Percentiles rank a stretch among this genome's conserved stretches.
phyloP scores from a whole-genome alignment of 2,329 filamentous ascomycete species.

The Arthrinium phaeospermum region DNA sequence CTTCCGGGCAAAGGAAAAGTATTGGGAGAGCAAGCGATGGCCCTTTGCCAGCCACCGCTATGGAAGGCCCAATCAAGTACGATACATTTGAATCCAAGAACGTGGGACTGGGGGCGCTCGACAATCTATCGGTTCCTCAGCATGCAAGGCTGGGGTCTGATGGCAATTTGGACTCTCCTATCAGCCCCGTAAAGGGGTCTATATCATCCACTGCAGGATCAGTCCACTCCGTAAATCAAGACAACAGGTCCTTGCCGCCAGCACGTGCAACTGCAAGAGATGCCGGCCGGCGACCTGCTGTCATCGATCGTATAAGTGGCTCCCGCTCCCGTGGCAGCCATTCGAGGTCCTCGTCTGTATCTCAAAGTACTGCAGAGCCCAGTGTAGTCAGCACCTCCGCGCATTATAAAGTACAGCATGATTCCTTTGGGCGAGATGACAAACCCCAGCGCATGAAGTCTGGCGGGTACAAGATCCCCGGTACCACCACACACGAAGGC shows the following conservation, averaged over 20 bases:
- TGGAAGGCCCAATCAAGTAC: slow-evolving; percentile 46
- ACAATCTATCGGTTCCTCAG: slow-evolving; percentile 36
- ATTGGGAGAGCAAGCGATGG: slow-evolving; percentile 49
- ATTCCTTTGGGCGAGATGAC: slow-evolving; percentile 57
- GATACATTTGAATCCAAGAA: slow-evolving; percentile 40
- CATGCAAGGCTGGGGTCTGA: slow-evolving; percentile 46
- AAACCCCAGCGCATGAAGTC: slow-evolving; percentile 51
- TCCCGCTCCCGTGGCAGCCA: slow-evolving; percentile 50
- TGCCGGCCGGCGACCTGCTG: slow-evolving; percentile 51
- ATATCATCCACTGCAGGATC: slow-evolving; percentile 33
- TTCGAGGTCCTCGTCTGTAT: slow-evolving; percentile 65
- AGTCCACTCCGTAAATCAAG: slow-evolving; percentile 40
- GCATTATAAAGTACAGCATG: slow-evolving; percentile 63
- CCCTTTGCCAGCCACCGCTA: slow-evolving; percentile 41
- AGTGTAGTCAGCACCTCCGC: slow-evolving; percentile 64
- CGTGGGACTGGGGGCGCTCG: slow-evolving; percentile 34
- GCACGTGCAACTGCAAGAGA: slow-evolving; percentile 40
- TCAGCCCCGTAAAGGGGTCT: slow-evolving; percentile 48
- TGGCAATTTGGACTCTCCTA: slow-evolving; percentile 49
- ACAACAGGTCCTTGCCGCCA: slow-evolving; percentile 35
- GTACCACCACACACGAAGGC: slow-evolving; percentile 61
- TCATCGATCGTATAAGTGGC: slow-evolving; percentile 61
- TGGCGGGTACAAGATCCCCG: slow-evolving; percentile 58
- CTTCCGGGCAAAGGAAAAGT: slow-evolving; percentile 44
- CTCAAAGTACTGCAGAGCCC: slow-evolving; percentile 61